Conservation (phyloP, 441 rosid species). For the Flueggea neowawraea region DNA sequence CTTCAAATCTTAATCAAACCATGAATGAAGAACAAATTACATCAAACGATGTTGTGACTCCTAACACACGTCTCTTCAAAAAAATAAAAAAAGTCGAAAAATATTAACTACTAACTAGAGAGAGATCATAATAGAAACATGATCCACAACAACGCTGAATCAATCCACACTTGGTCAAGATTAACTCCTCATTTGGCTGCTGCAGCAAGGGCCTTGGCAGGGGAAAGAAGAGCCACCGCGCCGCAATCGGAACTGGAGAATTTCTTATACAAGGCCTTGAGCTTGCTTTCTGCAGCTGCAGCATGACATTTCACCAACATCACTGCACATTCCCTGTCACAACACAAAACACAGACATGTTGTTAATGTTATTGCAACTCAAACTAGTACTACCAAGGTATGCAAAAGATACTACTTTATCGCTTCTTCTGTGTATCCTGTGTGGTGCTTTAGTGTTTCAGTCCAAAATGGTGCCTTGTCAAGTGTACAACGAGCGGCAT, state of each 20-base stretch:
- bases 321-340: slow-evolving; percentile 67
- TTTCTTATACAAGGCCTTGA: slow-evolving; percentile 62
- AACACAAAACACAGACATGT: too few relatives aligned
- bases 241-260: slow-evolving; percentile 46
- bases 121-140: too few relatives aligned
- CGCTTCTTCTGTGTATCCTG: slow-evolving; percentile 55
- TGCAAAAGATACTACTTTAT: slow-evolving; percentile 34
- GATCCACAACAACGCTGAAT: too few relatives aligned
- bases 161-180: too few relatives aligned
- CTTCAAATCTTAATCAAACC: too few relatives aligned
- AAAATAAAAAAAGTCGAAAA: too few relatives aligned
- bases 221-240: slow-evolving; percentile 49
- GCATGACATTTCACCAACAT: slow-evolving; percentile 48
- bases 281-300: slow-evolving; percentile 43
- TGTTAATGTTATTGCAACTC: not conserved
- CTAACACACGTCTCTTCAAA: too few relatives aligned
- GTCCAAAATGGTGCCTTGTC: slow-evolving; percentile 60
- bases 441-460: slow-evolving; percentile 63
- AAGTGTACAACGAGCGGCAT: slow-evolving; percentile 70
- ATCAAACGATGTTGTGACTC: too few relatives aligned
- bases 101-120: too few relatives aligned
- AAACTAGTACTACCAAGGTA: not conserved
- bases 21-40: too few relatives aligned
- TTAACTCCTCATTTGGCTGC: too few relatives aligned
- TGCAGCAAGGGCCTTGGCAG: slow-evolving; percentile 32